Percentiles rank a stretch among this genome's conserved stretches.
Evolutionary conservation across 495 filamentous ascomycete species (phyloP).

Genomic region (Talaromyces proteolyticus): DNA sequence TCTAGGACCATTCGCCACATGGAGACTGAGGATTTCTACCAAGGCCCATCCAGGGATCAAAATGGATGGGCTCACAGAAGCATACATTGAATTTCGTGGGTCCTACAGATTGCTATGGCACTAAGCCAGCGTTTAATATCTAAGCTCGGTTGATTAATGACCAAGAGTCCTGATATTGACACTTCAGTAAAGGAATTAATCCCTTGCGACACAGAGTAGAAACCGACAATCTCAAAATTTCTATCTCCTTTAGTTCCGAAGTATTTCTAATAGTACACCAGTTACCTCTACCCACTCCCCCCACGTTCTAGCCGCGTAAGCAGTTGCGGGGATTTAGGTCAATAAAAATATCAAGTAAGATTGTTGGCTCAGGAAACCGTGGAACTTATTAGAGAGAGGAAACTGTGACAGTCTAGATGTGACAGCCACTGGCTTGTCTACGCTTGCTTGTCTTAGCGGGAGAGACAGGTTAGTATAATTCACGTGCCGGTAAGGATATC

Average conservation of each 20-base stretch:
- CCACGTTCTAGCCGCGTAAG: too few relatives aligned
- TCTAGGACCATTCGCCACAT: conserved; percentile 1
- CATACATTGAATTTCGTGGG: neutral
- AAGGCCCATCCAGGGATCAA: neutral
- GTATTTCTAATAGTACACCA: neutral
- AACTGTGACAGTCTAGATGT: too few relatives aligned
- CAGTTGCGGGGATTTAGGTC: too few relatives aligned
- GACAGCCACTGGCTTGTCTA: too few relatives aligned
- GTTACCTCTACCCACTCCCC: neutral
- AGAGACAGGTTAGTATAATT: too few relatives aligned
- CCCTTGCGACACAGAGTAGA: neutral
- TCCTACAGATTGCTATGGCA: neutral
- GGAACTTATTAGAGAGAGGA: too few relatives aligned
- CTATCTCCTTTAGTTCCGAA: neutral
- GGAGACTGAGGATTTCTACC: neutral
- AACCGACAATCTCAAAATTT: neutral
- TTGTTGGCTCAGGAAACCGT: too few relatives aligned
- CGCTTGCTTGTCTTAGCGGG: too few relatives aligned
- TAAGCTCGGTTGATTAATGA: neutral
- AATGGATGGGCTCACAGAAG: neutral
- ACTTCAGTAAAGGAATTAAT: neutral
- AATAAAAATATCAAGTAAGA: too few relatives aligned
- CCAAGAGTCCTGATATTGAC: neutral
- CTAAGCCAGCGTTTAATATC: neutral
- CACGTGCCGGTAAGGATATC: too few relatives aligned